Evolutionary conservation across 2,329 filamentous ascomycete species (phyloP).

Genomic region (Juglanconis oblonga): DNA sequence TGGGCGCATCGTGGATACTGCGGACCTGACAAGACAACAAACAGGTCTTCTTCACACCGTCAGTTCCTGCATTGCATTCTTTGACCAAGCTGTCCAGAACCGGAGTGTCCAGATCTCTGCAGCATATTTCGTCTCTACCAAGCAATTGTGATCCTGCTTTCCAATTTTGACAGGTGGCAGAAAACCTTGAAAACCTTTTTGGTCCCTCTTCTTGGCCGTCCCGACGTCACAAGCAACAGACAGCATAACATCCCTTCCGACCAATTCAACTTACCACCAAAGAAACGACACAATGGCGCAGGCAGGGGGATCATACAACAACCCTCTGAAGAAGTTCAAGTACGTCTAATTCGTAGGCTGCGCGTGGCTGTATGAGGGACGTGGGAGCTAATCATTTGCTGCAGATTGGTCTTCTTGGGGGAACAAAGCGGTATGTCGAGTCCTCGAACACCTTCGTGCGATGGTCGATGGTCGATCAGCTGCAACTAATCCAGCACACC

Average conservation of each 20-base stretch:
- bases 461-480: conserved; percentile 35
- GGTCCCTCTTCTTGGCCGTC: background rate
- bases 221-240: background rate
- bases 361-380: background rate
- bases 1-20: conserved; percentile 3
- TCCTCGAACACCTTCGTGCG: conserved; percentile 55
- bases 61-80: background rate
- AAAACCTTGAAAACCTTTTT: background rate
- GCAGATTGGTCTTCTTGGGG: conserved; percentile 90
- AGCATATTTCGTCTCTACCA: background rate
- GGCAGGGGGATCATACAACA: conserved; percentile 85
- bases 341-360: conserved; percentile 37
- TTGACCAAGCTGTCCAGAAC: conserved; percentile 6
- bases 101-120: background rate
- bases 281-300: conserved; percentile 68
- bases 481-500: background rate
- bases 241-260: background rate
- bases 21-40: conserved; percentile 5
- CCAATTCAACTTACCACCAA: conserved; percentile 18
- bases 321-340: conserved; percentile 99
- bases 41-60: conserved; percentile 2
- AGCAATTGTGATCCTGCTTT: background rate
- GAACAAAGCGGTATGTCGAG: conserved; percentile 86
- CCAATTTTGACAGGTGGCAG: background rate
- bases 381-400: conserved; percentile 13